phyloP scores from a whole-genome alignment of 2,329 filamentous ascomycete species.

The Trichoderma guizhouense region DNA sequence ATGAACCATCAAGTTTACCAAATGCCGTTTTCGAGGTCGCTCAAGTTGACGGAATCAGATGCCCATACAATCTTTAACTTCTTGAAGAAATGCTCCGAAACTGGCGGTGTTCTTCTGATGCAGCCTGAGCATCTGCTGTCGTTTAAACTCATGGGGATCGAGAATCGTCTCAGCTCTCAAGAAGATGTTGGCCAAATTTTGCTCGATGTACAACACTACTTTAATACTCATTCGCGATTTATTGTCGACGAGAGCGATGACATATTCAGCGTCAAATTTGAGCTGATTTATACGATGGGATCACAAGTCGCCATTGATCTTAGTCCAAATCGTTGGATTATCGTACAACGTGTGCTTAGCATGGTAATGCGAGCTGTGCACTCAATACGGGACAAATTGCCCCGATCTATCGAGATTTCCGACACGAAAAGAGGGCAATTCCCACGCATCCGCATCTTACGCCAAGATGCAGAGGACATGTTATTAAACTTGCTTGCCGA shows the following conservation, averaged over 20 bases:
- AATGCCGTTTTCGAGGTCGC: conserved; percentile 53
- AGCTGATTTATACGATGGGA: conserved; percentile 63
- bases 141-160: conserved; percentile 59
- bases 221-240: conserved; percentile 47
- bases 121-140: conserved; percentile 65
- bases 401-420: conserved; percentile 42
- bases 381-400: conserved; percentile 22
- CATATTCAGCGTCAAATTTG: conserved; percentile 57
- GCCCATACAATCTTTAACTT: not conserved
- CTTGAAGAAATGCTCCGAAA: not conserved
- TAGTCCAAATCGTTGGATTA: conserved; percentile 40
- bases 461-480: conserved; percentile 26
- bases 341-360: conserved; percentile 51
- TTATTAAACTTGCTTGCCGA: conserved; percentile 36
- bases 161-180: conserved; percentile 39
- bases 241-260: conserved; percentile 66
- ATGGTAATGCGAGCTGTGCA: not conserved
- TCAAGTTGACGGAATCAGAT: not conserved
- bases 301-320: conserved; percentile 48
- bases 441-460: conserved; percentile 48
- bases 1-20: conserved; percentile 45
- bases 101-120: conserved; percentile 54
- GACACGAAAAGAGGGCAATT: conserved; percentile 36
- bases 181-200: conserved; percentile 33
- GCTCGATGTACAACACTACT: conserved; percentile 41